Percentiles rank a stretch among this genome's conserved stretches.
phyloP scores from a whole-genome alignment of 1,139 yeast species.

The Lodderomyces parapsilosis region DNA sequence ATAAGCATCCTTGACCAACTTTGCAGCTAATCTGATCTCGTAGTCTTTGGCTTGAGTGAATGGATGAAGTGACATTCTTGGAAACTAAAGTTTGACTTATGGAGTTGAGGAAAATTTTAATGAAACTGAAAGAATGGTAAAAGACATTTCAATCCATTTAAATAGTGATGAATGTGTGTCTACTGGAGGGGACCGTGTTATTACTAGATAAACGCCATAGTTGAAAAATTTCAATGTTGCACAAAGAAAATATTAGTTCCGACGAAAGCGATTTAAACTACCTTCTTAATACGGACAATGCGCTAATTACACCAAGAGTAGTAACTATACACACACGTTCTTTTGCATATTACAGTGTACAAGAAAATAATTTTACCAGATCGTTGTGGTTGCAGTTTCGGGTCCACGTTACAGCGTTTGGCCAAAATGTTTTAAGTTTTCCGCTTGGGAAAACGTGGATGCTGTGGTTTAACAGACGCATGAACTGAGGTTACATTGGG shows the following conservation, averaged over 20 bases:
- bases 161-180: background rate
- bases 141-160: background rate
- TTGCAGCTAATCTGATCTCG: constrained; percentile 65
- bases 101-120: background rate
- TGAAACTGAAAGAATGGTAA: background rate
- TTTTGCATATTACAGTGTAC: background rate
- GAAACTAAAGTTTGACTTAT: background rate
- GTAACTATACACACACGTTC: background rate
- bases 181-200: background rate
- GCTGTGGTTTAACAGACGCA: background rate
- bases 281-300: background rate
- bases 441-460: too few relatives aligned
- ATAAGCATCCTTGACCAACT: constrained; percentile 59
- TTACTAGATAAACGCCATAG: background rate
- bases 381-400: background rate
- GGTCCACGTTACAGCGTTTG: too few relatives aligned
- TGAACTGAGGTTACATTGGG: background rate
- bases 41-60: constrained; percentile 67
- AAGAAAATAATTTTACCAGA: background rate
- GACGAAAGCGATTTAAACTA: background rate
- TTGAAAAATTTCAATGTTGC: background rate
- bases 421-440: too few relatives aligned
- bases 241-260: background rate
- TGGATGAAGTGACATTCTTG: constrained; percentile 37
- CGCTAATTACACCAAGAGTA: background rate